Evolutionary conservation across 768 basidiomycete species (phyloP).

Genomic region (Saitozyma podzolica): DNA sequence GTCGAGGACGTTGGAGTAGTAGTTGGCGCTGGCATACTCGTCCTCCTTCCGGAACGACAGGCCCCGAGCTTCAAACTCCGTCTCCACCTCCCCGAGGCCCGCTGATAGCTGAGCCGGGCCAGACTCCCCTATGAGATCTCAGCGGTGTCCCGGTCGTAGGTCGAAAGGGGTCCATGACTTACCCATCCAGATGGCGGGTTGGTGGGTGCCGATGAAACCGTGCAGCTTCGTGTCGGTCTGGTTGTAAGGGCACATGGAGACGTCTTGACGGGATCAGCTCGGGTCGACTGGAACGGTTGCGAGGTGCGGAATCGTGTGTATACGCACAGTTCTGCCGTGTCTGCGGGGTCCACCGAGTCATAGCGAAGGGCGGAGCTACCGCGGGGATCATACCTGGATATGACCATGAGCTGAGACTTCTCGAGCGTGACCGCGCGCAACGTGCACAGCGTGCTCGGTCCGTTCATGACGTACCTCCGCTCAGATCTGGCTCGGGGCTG

Average conservation of each 20-base stretch:
- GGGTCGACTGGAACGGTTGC: background rate
- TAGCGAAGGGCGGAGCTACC: slow-evolving; percentile 71
- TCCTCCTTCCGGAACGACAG: slow-evolving; percentile 27
- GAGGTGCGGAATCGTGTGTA: background rate
- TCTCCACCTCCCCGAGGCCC: slow-evolving; percentile 62
- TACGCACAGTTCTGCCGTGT: slow-evolving; percentile 73
- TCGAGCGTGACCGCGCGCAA: background rate
- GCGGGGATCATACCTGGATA: slow-evolving; percentile 67
- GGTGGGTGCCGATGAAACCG: slow-evolving; percentile 77
- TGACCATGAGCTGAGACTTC: background rate
- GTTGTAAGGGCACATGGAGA: slow-evolving; percentile 42
- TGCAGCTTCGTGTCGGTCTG: slow-evolving; percentile 62
- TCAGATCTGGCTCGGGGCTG: slow-evolving; percentile 36
- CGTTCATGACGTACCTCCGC: slow-evolving; percentile 21
- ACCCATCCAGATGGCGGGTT: slow-evolving; percentile 87
- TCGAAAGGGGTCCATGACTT: slow-evolving; percentile 6
- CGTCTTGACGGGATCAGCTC: slow-evolving; percentile 14
- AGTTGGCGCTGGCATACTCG: slow-evolving; percentile 52
- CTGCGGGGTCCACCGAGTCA: slow-evolving; percentile 84
- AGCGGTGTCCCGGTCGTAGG: background rate
- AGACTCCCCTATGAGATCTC: slow-evolving; percentile 50
- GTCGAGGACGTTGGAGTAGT: slow-evolving; percentile 63
- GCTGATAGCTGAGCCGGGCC: slow-evolving; percentile 56
- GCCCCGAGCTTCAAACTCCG: slow-evolving; percentile 61
- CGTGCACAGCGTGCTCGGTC: background rate